These are phyloP conservation scores for Rhipidocladum racemiflorum DNA, from an alignment of 176 grass and related monocot species.

Conservation along the genomic window DNA sequence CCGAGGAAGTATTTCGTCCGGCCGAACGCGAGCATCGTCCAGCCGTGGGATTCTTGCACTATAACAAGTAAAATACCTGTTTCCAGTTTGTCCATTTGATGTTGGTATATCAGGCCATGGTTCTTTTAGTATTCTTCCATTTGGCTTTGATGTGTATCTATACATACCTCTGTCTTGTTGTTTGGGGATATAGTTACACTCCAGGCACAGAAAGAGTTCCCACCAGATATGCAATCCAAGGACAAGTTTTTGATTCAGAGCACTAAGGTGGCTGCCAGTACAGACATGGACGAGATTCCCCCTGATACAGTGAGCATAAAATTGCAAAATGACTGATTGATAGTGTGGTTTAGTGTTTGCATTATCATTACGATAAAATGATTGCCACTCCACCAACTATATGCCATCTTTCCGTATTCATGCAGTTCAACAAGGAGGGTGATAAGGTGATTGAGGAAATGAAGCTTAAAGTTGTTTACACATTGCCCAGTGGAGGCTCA, in stretches of 20 bases:
- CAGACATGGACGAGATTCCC: slow-evolving; percentile 83
- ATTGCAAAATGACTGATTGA: slow-evolving; percentile 4
- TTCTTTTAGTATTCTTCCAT: slow-evolving; percentile 13
- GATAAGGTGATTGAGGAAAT: slow-evolving; percentile 90
- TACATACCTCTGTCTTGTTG: too few relatives aligned
- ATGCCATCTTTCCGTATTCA: slow-evolving; percentile 15
- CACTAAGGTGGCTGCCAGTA: slow-evolving; percentile 68
- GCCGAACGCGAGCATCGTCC: slow-evolving; percentile 80
- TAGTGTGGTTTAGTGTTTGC: background rate
- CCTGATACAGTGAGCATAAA: slow-evolving; percentile 62
- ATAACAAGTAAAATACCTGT: slow-evolving; percentile 55
- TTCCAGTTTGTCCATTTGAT: slow-evolving; percentile 17
- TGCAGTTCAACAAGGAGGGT: slow-evolving; percentile 84
- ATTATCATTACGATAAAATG: slow-evolving; percentile 4
- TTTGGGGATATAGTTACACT: slow-evolving; percentile 61
- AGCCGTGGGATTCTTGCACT: slow-evolving; percentile 95
- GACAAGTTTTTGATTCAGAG: slow-evolving; percentile 99
- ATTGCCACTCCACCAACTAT: background rate
- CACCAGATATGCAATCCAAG: slow-evolving; percentile 87
- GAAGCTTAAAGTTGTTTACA: slow-evolving; percentile 91
- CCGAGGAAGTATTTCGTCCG: slow-evolving; percentile 98
- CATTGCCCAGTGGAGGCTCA: slow-evolving; percentile 35
- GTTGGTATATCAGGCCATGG: background rate
- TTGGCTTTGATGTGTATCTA: too few relatives aligned
- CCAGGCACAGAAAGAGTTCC: slow-evolving; percentile 81